Evolutionary conservation across 1,139 yeast genomes (phyloP), one percentile per base, ranked within the genome.

Genomic region (Groenewaldozyma sp.): DNA sequence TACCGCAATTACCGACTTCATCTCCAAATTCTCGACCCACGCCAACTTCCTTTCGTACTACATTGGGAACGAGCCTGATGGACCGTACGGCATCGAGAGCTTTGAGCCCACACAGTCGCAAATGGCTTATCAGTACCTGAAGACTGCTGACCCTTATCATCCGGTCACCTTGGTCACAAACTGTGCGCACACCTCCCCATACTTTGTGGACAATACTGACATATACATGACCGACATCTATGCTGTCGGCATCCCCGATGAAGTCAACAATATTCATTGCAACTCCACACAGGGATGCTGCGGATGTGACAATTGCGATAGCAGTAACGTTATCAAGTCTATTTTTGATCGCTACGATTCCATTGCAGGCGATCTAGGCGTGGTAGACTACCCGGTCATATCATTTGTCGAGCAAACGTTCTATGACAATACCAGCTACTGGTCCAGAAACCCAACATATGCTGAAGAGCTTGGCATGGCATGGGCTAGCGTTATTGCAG

Each of bases 31-130:
- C 31, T 34, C 46, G 3, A 16, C 22, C 32, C 44, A 43, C 19
- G 40, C 44, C 16, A 36, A 41, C 16, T 43, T 43, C 35, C 24
- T 43, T 24, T 43, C 46, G 4, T 43, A 43, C 29, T 43, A 43
- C 24, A 40, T 43, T 24, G 46, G 46, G 17, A 43, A 43, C 28
- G 46, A 43, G 34, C 46, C 46, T 5, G 46, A 43, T 38, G 46
- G 46, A 24, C 38, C 41, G 24, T 31, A 36, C 22, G 46, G 46
- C 18, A 38, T 43, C 24, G 46, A 44, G 6, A 37, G 42, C 17
- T 38, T 43, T 21, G 46, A 43, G 22, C 46, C 46, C 5, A 33
- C 37, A 6, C 44, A 41, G 24, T 31, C 40, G 10, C 36, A 35
- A 14, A 13, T 40, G 27, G 46, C 46, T 10, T 40, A 43, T 21